Percentiles rank a stretch among this genome's conserved stretches.
phyloP scores from a whole-genome alignment of 2,329 filamentous ascomycete genomes.

The Camillea tinctor region DNA sequence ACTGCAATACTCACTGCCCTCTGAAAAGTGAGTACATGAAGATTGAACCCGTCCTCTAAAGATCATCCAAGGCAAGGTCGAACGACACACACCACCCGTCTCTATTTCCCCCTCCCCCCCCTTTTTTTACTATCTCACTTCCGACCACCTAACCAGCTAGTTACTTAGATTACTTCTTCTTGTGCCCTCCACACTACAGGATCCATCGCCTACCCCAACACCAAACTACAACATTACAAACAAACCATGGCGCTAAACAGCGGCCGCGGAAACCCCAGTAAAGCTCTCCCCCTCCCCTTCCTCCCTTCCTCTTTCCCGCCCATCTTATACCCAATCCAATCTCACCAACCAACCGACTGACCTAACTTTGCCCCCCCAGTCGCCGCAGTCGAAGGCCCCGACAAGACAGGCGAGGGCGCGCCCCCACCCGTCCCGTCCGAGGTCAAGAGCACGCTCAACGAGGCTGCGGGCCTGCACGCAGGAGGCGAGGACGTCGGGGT shows the following conservation, averaged over 20 bases:
- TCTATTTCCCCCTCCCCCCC: too few species aligned
- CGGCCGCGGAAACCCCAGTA: slow-evolving; percentile 48
- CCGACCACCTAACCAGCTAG: too few species aligned
- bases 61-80: too few species aligned
- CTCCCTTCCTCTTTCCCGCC: background rate
- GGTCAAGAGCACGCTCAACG: slow-evolving; percentile 40
- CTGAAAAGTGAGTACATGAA: too few species aligned
- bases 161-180: slow-evolving; percentile 34
- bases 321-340: background rate
- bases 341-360: slow-evolving; percentile 3
- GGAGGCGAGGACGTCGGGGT: slow-evolving; percentile 36
- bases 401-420: slow-evolving; percentile 34
- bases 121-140: too few species aligned
- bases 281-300: slow-evolving; percentile 13
- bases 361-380: slow-evolving; percentile 30
- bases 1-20: too few species aligned
- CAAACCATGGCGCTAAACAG: slow-evolving; percentile 60
- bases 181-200: slow-evolving; percentile 24
- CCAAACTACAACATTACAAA: background rate
- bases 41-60: too few species aligned
- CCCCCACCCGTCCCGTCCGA: slow-evolving; percentile 42
- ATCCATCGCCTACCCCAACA: background rate
- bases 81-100: too few species aligned
- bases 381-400: slow-evolving; percentile 42
- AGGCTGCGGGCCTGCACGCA: slow-evolving; percentile 35